Conservation (phyloP, 75 land plant genomes). For the Sequoiadendron giganteum region DNA sequence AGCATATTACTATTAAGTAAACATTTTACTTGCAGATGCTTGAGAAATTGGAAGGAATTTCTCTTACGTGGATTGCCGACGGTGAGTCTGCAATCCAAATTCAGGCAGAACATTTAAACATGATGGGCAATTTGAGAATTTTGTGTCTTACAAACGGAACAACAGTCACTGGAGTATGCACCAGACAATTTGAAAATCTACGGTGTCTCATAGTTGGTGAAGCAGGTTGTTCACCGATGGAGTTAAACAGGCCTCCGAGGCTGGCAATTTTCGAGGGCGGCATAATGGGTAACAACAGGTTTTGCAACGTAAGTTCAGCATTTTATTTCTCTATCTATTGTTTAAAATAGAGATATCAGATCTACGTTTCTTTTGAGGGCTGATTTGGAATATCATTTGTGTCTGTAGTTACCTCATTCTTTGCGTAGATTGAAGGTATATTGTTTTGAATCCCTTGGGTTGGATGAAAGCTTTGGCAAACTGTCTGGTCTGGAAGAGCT, state of each 20-base stretch:
- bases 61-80: too few species aligned
- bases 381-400: too few species aligned
- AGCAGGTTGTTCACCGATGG: neutral
- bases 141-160: neutral
- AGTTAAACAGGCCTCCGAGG: neutral
- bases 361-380: too few species aligned
- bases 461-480: neutral
- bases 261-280: neutral
- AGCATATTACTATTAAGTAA: too few species aligned
- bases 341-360: neutral
- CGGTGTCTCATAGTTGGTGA: neutral
- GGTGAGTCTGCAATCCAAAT: neutral
- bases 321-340: too few species aligned
- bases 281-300: neutral
- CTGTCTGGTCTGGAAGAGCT: too few species aligned
- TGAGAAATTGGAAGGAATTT: too few species aligned
- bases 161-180: neutral
- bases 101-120: neutral
- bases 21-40: too few species aligned
- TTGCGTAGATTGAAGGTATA: neutral
- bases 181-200: neutral
- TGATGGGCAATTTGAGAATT: neutral
- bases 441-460: too few species aligned
- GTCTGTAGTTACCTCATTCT: neutral
- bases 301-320: neutral